Conservation (phyloP, 345 rosid genomes). For the Kernera saxatilis region DNA sequence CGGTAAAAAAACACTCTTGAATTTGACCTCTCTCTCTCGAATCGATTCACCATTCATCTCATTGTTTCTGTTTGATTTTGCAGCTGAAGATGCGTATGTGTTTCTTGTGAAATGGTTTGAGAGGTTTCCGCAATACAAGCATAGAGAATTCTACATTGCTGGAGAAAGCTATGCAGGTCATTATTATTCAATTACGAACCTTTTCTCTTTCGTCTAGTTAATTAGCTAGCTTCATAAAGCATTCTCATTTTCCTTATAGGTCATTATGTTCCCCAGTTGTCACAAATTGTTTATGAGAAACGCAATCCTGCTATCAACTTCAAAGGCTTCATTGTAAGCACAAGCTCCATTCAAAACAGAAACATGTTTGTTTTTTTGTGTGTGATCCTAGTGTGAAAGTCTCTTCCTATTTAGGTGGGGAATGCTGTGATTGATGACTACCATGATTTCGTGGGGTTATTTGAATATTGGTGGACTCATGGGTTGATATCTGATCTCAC, state of each 20-base stretch:
- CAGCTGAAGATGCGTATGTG: conserved; percentile 86
- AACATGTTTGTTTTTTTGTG: background rate
- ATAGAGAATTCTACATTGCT: conserved; percentile 84
- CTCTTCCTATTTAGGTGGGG: conserved; percentile 51
- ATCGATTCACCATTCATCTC: background rate
- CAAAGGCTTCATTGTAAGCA: conserved; percentile 77
- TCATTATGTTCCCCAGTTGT: conserved; percentile 95
- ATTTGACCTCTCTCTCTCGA: background rate
- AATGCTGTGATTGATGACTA: conserved; percentile 94
- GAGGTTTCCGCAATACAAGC: conserved; percentile 94
- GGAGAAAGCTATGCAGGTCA: conserved; percentile 98
- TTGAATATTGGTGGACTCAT: conserved; percentile 97
- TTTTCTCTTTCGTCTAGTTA: background rate
- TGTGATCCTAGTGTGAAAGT: background rate
- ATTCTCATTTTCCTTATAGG: conserved; percentile 38
- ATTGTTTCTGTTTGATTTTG: conserved; percentile 3
- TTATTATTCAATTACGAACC: background rate
- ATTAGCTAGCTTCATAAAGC: background rate
- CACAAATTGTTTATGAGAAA: conserved; percentile 63
- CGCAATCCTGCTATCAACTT: conserved; percentile 71
- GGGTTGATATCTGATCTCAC: conserved; percentile 92
- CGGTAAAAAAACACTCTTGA: conserved; percentile 39
- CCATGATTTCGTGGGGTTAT: conserved; percentile 74
- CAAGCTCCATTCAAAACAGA: background rate
- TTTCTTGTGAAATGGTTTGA: conserved; percentile 87